Evolutionary conservation across 495 filamentous ascomycete species (phyloP), one percentile per base, ranked within the genome.

Genomic region (Xylaria palmicola): DNA sequence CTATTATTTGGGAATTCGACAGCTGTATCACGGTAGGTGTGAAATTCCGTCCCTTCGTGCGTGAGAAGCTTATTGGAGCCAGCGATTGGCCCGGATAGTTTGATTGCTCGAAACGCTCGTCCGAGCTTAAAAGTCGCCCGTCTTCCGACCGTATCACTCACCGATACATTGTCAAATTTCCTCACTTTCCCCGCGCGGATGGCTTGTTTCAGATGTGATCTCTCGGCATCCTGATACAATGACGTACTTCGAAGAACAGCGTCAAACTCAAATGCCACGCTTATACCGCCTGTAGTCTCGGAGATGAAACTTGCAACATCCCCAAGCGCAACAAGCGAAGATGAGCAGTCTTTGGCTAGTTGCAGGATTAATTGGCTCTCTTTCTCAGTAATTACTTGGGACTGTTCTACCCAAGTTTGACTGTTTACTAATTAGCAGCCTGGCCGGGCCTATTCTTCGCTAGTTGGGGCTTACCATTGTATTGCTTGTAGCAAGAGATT

Each of bases 271-370:
- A 57, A 57, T 15, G 17, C 1, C 4, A 40, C 26, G 40, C 54
- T 57, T 44, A 47, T 57, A 7, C 39, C 37, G 6, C 22, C 39
- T 12, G 54, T 57, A 6, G 32, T 45, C 4, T 57, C 54, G n/a
- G 54, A 57, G 34, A 57, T 44, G 41, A 57, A 57, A 36, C 54
- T 57, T 36, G 54, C 26, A 17, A 47, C 41, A n/a, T 57, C 41
- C n/a, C 45, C 54, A 10, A 57, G 54, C 1, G 39, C 54, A 8
- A 57, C 6, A 5, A 44, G 39, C 6, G 54, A 57, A 1, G 54
- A 57, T 15, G 54, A 57, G 20, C 39, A 57, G 26, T 57, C 54
- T 29, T 47, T 7, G 6, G 54, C 54, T 8, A 57, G 17, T 47
- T 30, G 17, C 6, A 57, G 27, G 26, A 47, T 44, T 26, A 40